These are phyloP conservation scores for Colletotrichum eremochloae DNA, from an alignment of 2,329 filamentous ascomycete genomes.

Conservation along the genomic window DNA sequence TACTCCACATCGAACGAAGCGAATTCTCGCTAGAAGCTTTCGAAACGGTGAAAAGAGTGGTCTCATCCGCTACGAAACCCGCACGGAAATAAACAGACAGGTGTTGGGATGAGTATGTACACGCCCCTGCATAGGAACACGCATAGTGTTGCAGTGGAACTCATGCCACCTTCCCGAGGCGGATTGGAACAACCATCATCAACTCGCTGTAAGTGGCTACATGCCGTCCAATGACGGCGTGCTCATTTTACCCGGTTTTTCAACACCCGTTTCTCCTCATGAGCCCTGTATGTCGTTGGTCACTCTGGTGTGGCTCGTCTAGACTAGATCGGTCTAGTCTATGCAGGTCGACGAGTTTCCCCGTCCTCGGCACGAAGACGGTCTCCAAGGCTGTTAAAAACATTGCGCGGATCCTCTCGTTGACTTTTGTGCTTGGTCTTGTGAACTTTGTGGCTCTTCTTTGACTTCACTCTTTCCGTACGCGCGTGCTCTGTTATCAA, in stretches of 20 bases:
- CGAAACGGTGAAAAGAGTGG: not conserved
- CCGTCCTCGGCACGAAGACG: not conserved
- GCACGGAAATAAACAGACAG: too few species aligned
- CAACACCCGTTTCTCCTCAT: not conserved
- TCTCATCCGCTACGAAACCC: not conserved
- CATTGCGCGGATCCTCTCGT: constrained; percentile 12
- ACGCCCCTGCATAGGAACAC: not conserved
- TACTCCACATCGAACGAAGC: not conserved
- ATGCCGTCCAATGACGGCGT: not conserved
- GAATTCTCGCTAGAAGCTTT: not conserved
- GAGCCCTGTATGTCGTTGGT: not conserved
- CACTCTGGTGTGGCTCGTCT: constrained; percentile 6
- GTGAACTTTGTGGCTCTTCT: not conserved
- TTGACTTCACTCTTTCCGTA: not conserved
- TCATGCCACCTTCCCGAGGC: not conserved
- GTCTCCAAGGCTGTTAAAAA: constrained; percentile 25
- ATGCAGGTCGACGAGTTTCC: not conserved
- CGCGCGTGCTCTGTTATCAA: not conserved
- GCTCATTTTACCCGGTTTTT: not conserved
- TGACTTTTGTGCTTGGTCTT: constrained; percentile 4
- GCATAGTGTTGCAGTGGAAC: constrained; percentile 4
- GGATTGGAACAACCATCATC: not conserved
- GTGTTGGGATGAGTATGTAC: not conserved
- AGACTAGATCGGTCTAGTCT: not conserved
- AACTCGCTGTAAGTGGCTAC: not conserved